Evolutionary conservation across 2,329 filamentous ascomycete species (phyloP).

Genomic region (Fusarium falciforme): DNA sequence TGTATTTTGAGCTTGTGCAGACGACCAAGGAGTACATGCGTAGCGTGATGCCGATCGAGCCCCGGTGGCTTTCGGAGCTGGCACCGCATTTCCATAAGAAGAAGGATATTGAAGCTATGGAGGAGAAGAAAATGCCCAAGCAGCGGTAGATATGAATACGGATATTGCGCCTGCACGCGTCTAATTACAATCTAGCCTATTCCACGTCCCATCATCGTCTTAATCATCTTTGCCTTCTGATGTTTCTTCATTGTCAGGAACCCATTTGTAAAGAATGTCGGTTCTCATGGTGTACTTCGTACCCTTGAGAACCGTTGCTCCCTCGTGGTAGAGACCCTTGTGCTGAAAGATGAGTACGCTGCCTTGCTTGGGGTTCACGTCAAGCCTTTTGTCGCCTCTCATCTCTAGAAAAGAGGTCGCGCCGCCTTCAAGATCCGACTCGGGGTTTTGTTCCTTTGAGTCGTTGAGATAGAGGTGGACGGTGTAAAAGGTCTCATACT

Average conservation of each 20-base stretch:
- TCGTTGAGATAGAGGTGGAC: slow-evolving; percentile 62
- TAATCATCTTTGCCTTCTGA: not conserved
- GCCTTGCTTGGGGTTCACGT: slow-evolving; percentile 67
- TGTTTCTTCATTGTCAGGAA: slow-evolving; percentile 17
- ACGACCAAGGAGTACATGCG: slow-evolving; percentile 95
- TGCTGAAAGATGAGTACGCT: slow-evolving; percentile 73
- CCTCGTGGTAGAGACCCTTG: slow-evolving; percentile 61
- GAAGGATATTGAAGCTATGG: slow-evolving; percentile 85
- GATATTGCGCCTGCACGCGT: not conserved
- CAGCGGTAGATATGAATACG: slow-evolving; percentile 36
- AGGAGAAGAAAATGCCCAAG: slow-evolving; percentile 73
- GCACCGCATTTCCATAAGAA: slow-evolving; percentile 96
- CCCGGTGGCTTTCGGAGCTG: slow-evolving; percentile 87
- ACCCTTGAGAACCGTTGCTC: slow-evolving; percentile 62
- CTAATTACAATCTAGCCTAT: slow-evolving; percentile 8
- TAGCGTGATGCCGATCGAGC: slow-evolving; percentile 84
- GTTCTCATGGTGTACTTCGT: slow-evolving; percentile 68
- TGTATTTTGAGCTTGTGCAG: slow-evolving; percentile 86
- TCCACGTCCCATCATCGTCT: not conserved
- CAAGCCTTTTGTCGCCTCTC: slow-evolving; percentile 56
- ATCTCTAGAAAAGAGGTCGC: slow-evolving; percentile 65
- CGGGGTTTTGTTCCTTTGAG: slow-evolving; percentile 34
- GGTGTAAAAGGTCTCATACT: slow-evolving; percentile 62
- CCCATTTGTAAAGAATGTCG: slow-evolving; percentile 63
- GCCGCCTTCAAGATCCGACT: slow-evolving; percentile 58